Evolutionary conservation across 371 early-diverging fungal species (phyloP), one percentile per base, ranked within the genome.

Genomic region (Mucor mucedo): DNA sequence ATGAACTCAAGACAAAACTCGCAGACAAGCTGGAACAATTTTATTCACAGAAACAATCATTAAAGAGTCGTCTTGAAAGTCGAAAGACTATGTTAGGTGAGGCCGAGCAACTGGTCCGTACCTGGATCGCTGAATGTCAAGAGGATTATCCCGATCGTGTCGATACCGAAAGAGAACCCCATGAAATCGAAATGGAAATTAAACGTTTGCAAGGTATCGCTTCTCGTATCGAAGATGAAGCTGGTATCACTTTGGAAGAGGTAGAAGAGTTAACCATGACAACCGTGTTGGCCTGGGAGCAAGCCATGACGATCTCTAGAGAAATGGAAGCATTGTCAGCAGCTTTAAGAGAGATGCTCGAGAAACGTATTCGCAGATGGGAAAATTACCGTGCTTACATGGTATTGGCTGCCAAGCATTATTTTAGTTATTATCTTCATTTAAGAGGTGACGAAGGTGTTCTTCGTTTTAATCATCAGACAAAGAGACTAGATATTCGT

Each of bases 381-480:
- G 74, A 77, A 4, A 64, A 73, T 11, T 93, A 96, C 76, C 80
- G 89, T 27, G 72, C 68, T 33, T 88, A 76, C 59, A 94, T 98
- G 66, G 70, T 95, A 2, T 54, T 88, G 7, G 82, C 92, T 52
- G 91, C 97, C 33, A 86, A 75, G 52, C 71, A 75, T 47, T 82
- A 87, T 58, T 98, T 98, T 71, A 59, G 77, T 8, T 83, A 86
- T 48, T 83, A 91, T 58, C 84, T 97, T 65, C 70, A 84, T 28
- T 84, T 85, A 60, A 88, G 99, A 48, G 97, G 95, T 3, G 99
- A 95, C 78, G 81, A 84, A 16, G 99, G 99, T 14, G 70, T 77
- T 45, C 82, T 99, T 13, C 76, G 82, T 38, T 91, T 99, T 63
- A 84, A 93, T 53, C 98, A 99, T 71, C 55, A 77, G 2, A 72